Evolutionary conservation across 2,329 filamentous ascomycete genomes (phyloP), one percentile per base, ranked within the genome.

Genomic region (Xylaria sp.): DNA sequence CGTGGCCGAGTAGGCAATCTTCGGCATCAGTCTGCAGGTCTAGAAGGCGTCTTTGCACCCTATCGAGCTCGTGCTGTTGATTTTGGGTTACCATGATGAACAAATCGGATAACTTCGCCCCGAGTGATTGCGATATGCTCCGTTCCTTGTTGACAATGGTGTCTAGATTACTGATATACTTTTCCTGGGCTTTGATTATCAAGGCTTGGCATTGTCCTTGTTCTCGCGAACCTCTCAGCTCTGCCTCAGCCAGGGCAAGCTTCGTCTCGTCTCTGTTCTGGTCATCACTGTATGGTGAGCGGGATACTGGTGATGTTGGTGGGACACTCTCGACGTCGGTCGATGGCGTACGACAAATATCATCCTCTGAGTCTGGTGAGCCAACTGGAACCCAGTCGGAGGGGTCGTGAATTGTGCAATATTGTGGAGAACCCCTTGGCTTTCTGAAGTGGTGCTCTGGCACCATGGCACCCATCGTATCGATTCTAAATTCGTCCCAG

Each of bases 31-130:
- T 14, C 42, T 66, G 58, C 27, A 63, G 9, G 12, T 45, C 34
- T 17, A 59, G 17, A 17, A 66, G 53, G 7, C 42, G 48, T 30
- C 19, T 50, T 47, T 66, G 67, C 30, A 66, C 14, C 55, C 54
- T 56, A 51, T 62, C 64, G 9, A 69, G 39, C 34, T 69, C 63
- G 32, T 53, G 12, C 17, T 63, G 55, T 45, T 69, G 62, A n/a
- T 34, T 58, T 58, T 56, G 57, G 8, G 67, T 69, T 30, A 63
- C 17, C 21, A 62, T 6, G 4, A 55, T 19, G 53, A 69, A 63
- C 30, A 62, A 42, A 8, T 62, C 63, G 12, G n/a, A 59, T 11
- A 69, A 21, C 32, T 65, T 69, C n/a, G 11, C 12, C 9, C 30
- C 56, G 0, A 66, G 47, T 21, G n/a, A 27, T 19, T 19, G 8